Evolutionary conservation across 2,329 filamentous ascomycete genomes (phyloP), one percentile per base, ranked within the genome.

Genomic region (Fusarium nisikadoi): DNA sequence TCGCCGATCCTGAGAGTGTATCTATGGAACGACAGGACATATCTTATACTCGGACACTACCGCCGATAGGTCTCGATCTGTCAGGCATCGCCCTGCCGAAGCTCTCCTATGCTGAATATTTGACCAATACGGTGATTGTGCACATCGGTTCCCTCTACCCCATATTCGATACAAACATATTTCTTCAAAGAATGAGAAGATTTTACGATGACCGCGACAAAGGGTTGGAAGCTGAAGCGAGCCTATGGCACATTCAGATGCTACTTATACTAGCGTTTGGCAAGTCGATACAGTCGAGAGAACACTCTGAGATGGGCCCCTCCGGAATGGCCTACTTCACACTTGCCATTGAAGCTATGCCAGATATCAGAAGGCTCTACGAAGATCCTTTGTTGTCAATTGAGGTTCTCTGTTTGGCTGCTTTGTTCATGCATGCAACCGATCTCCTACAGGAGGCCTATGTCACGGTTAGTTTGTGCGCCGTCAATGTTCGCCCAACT

Each of bases 381-480:
- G 68, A 74, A 19, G 33, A 70, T 16, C 71, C 72, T 14, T 25
- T 74, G 6, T 33, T 74, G 29, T 70, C 72, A 16, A 74, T 74
- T n/a, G 72, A 74, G 53, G 60, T 74, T 11, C 54, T 74, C 6
- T 74, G 65, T 12, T 16, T 74, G 19, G 43, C 65, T 11, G 56
- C 72, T 12, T 60, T 74, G 35, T 74, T 72, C 54, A 74, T 74
- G 71, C 71, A 74, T 19, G 72, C 72, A 10, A 66, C 71, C 2
- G 68, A 74, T 50, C 54, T 74, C 9, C 25, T 74, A 11, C 71
- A 74, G 38, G 71, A 74, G 33, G 70, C 68, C 14, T 74, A 74
- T 19, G 68, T 74, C 10, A 70, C 58, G 19, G 72, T 72, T 20
- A 60, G 72, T 47, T 27, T 29, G 17, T 20, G 19, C 9, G 2